Evolutionary conservation across 2,329 filamentous ascomycete species (phyloP), one percentile per base, ranked within the genome.

Genomic region (Alternaria ethzedia): DNA sequence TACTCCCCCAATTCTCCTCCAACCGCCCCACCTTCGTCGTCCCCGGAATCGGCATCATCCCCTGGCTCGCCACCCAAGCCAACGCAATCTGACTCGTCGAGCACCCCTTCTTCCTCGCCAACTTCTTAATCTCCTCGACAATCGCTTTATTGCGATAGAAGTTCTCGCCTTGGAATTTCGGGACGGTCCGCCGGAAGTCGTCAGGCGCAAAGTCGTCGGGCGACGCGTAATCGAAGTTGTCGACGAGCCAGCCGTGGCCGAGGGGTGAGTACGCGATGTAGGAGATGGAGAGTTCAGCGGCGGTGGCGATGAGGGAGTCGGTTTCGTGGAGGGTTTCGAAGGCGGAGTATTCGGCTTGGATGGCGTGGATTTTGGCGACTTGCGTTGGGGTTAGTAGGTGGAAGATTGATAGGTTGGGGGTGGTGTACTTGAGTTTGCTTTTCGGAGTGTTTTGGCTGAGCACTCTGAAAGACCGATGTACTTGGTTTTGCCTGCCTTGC

Each of bases 71-170:
- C 4, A 79, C 64, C 75, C 76, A 80, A 2, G 75, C 76, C 3
- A 79, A 57, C 0, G 86, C 84, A 36, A 91, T 73, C 73, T 91
- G 89, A 0, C 83, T 82, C 0, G 86, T 69, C 0, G 88, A 89
- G 57, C 81, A 83, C 2, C 80, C 83, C 75, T 90, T 89, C 61
- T 68, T 64, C 21, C 58, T 45, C 3, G 77, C 77, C 7, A 79
- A 30, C 44, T 65, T 66, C 58, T 69, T 68, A 6, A 79, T 62
- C 25, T 69, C 54, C 17, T 74, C 67, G 1, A 79, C 74, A 13
- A 79, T 69, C 9, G 68, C 63, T 36, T 72, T 61, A 59, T 80
- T 80, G 54, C 69, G 69, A 54, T 72, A 69, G 56, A 77, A 74
- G 54, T 79, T 79, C 17, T 75, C 83, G 5, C 67, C 74, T 56